Conservation (phyloP, 768 basidiomycete species). For the Amyloporia xantha region DNA sequence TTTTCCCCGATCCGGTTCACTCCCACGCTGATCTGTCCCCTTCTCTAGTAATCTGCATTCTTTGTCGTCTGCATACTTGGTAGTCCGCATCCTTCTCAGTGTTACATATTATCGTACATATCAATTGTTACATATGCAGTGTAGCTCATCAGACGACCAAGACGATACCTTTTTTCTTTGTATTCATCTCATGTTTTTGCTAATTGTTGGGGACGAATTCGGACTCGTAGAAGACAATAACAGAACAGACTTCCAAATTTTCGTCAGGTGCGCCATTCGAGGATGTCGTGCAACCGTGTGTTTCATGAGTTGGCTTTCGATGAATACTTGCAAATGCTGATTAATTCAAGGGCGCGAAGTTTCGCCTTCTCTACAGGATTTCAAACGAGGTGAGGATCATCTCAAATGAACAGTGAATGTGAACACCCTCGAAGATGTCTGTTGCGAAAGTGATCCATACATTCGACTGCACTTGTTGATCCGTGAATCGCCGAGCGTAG, state of each 20-base stretch:
- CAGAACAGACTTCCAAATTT: neutral
- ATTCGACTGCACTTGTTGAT: no score
- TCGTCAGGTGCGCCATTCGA: neutral
- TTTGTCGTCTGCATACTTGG: constrained; percentile 9
- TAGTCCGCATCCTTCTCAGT: constrained; percentile 9
- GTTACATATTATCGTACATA: constrained; percentile 24
- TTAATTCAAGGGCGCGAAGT: no score
- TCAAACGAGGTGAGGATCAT: no score
- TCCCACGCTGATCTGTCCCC: neutral
- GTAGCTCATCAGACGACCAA: constrained; percentile 19
- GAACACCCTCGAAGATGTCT: no score
- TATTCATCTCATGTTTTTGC: neutral
- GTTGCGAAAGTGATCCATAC: no score
- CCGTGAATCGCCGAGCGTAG: no score
- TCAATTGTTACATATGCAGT: constrained; percentile 20
- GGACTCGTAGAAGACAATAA: constrained; percentile 1
- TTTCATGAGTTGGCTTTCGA: neutral
- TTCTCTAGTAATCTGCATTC: constrained; percentile 18
- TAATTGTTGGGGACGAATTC: neutral
- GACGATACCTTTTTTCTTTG: constrained; percentile 16
- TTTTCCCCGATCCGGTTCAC: neutral
- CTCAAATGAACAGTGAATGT: no score
- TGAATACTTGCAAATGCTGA: no score
- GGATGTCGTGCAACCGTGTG: neutral
- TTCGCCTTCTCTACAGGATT: no score